These are phyloP conservation scores for Lagerstroemia speciosa DNA, from an alignment of 345 rosid species.

Conservation along the genomic window DNA sequence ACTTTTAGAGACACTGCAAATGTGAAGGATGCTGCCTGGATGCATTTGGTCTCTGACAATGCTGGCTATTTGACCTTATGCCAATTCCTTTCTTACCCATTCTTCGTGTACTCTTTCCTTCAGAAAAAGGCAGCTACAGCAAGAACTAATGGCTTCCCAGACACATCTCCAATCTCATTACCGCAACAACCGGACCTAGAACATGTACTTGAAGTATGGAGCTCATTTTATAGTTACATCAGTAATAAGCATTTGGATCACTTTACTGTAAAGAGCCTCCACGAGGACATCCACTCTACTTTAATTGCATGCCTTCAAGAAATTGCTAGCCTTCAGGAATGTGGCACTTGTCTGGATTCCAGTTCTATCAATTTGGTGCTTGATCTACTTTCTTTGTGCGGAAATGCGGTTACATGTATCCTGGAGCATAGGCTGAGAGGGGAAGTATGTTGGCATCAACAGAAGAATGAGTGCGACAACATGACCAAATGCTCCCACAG, in stretches of 20 bases:
- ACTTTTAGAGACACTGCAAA: conserved; percentile 27
- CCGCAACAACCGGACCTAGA: conserved; percentile 21
- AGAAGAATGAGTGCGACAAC: background rate
- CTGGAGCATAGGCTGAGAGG: conserved; percentile 21
- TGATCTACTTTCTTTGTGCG: conserved; percentile 21
- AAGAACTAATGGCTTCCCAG: conserved; percentile 12
- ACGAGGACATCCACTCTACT: conserved; percentile 21
- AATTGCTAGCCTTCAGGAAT: conserved; percentile 14
- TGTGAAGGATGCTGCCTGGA: conserved; percentile 17
- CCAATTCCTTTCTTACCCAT: conserved; percentile 40
- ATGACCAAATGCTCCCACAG: conserved; percentile 3
- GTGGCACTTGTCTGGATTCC: conserved; percentile 15
- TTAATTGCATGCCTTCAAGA: conserved; percentile 21
- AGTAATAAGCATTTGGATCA: conserved; percentile 9
- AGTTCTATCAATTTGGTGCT: conserved; percentile 14
- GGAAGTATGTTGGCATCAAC: conserved; percentile 10
- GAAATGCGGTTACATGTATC: conserved; percentile 24
- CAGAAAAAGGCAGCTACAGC: conserved; percentile 4
- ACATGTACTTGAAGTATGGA: conserved; percentile 33
- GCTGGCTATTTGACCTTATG: conserved; percentile 13
- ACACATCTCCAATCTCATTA: conserved; percentile 13
- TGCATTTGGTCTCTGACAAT: conserved; percentile 15
- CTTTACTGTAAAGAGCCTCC: conserved; percentile 17
- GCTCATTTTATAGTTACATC: conserved; percentile 30
- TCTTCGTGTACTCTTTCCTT: conserved; percentile 19